Percentiles rank a stretch among this genome's conserved stretches.
Conservation (phyloP, 2,329 filamentous ascomycete genomes). For the Aspergillus fumigatiaffinis region DNA sequence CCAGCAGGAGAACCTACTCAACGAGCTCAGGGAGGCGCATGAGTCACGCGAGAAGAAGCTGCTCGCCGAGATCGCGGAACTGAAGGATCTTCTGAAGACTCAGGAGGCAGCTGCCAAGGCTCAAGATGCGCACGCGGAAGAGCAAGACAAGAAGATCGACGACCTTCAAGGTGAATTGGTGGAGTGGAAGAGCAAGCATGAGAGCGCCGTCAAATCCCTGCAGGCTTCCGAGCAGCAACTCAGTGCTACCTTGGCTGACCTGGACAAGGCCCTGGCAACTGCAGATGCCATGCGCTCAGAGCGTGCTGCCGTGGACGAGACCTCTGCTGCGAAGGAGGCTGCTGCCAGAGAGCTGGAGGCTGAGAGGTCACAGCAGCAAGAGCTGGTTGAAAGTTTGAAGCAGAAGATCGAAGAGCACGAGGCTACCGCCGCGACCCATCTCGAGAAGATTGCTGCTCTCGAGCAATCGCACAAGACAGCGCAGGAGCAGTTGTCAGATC, state of each 20-base stretch:
- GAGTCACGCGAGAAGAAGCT: constrained; percentile 72
- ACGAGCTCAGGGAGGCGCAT: constrained; percentile 68
- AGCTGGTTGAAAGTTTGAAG: constrained; percentile 60
- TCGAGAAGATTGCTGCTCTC: constrained; percentile 66
- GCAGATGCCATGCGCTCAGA: constrained; percentile 46
- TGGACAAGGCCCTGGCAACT: constrained; percentile 63
- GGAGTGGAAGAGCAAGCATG: constrained; percentile 73
- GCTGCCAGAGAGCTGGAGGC: constrained; percentile 46
- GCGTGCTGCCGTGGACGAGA: constrained; percentile 32
- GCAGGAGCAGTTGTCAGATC: constrained; percentile 64
- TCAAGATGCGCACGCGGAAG: constrained; percentile 30
- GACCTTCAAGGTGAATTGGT: constrained; percentile 68
- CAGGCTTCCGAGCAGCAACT: constrained; percentile 69
- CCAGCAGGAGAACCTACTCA: constrained; percentile 77
- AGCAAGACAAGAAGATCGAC: constrained; percentile 57
- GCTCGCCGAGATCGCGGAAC: constrained; percentile 62
- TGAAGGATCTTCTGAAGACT: constrained; percentile 55
- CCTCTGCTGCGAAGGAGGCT: constrained; percentile 32
- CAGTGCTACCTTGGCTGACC: constrained; percentile 64
- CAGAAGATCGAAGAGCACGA: constrained; percentile 79
- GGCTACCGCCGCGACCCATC: constrained; percentile 64
- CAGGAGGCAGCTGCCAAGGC: constrained; percentile 35
- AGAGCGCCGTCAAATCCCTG: constrained; percentile 65
- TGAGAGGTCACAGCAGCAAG: constrained; percentile 56
- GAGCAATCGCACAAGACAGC: constrained; percentile 67